Base-by-base conservation (phyloP, 768 basidiomycete species). In the Hericium coralloides region DNA sequence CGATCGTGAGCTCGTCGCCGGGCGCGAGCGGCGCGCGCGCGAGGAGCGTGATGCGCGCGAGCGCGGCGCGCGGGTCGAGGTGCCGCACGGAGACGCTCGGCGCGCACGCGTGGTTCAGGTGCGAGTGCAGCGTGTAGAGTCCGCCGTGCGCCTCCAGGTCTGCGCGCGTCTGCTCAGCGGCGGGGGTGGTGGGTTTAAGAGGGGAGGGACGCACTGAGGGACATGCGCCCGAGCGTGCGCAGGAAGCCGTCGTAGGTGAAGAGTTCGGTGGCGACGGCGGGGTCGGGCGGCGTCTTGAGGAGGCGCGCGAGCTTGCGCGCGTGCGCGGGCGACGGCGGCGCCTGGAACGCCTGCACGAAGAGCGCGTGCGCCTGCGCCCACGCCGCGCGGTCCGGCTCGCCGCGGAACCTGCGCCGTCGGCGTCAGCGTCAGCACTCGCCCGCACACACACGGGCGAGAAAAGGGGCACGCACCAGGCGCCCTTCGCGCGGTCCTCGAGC, bases 121-220 rank as follows among this genome's bases (percentile, higher is more conserved):
- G 89, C 2, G 92, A 87, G 67, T 95, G 92, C 4, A 94, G 77
- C 20, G 78, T 79, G 70, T 94, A 95, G 10, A 95, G 73, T 2
- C 92, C 92, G 2, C 91, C 92, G 55, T 93, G 89, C 2, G 86
- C 81, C 71, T 94, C 92, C 52, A 93, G 74, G 65, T 93, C 87
- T 87, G 53, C 49, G 23, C 52, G 38, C 43, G 65, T 92, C 86
- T 86, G 52, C n/a, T n/a, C n/a, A n/a, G n/a, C n/a, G 7, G 12
- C 45, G 22, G 7, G 36, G 39, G 20, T 55, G 23, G 25, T 38
- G 37, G 2, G 9, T 48, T 56, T 20, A 20, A 7, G 25, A 38
- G 49, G 37, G 55, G 31, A 37, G 8, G 59, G 6, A 77, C 85
- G 60, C 57, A 89, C 90, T 94, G 23, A 94, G 77, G 59, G 80